Evolutionary conservation across 106 monocot species (phyloP), one percentile per base, ranked within the genome.

Genomic region (Allium fistulosum): DNA sequence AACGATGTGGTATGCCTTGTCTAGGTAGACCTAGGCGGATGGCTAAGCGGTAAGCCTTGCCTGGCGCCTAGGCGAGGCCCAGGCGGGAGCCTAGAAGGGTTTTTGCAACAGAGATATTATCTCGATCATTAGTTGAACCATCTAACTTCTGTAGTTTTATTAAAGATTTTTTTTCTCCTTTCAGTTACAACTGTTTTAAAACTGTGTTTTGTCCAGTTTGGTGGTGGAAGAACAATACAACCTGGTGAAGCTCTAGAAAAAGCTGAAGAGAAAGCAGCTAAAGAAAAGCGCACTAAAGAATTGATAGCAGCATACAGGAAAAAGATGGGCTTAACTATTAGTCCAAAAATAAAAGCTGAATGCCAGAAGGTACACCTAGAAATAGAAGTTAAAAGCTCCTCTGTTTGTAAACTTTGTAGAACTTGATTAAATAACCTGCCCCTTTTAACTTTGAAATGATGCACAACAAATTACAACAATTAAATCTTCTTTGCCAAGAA

Each of bases 221-320:
- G 94, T 74, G 90, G 94, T 56, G 94, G 94, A 63, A 83, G 81
- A 79, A 76, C 59, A 69, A 91, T 94, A 70, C 73, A 58, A 15
- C 85, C 85, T 59, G 94, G 90, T 51, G 83, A 88, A 62, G 78
- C 64, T 11, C 82, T 84, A 84, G 82, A 86, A 82, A 87, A 73
- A 16, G 68, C 68, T 47, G 92, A 92, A 80, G 80, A 73, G n/a
- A 97, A 83, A 80, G 77, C 76, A 67, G 70, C 72, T n/a, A 92
- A 82, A 66, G 84, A 92, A 75, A 80, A 78, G 63, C 79, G 67
- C 11, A 97, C 58, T 56, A 84, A 61, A 75, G 76, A 92, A 56
- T 69, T 92, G 72, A 74, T 97, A 78, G 81, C 88, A 77, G 76
- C 71, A 22, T 97, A 97, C 76, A 84, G 76, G 70, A 80, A 52